Evolutionary conservation across 2,329 filamentous ascomycete genomes (phyloP).

Genomic region (Penicillium griseofulvum): DNA sequence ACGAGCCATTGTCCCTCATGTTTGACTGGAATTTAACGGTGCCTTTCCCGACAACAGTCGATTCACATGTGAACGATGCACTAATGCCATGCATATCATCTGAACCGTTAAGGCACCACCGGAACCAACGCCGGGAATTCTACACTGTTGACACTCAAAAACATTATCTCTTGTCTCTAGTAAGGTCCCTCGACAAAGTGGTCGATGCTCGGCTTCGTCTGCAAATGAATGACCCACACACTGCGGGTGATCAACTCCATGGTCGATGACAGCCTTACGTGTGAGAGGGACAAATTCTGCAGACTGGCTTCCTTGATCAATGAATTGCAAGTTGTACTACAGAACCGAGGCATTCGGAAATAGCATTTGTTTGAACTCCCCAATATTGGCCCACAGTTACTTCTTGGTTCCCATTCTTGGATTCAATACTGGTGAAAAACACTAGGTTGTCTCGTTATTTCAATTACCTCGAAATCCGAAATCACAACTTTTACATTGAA

Average conservation of each 20-base stretch:
- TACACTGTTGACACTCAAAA: slow-evolving; percentile 22
- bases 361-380: background rate
- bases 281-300: slow-evolving; percentile 21
- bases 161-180: slow-evolving; percentile 14
- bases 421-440: background rate
- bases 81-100: background rate
- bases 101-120: background rate
- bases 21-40: background rate
- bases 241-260: slow-evolving; percentile 15
- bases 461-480: background rate
- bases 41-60: background rate
- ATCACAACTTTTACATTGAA: background rate
- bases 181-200: slow-evolving; percentile 23
- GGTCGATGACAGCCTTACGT: slow-evolving; percentile 20
- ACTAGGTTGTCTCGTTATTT: background rate
- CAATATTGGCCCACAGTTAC: background rate
- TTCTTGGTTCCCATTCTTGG: background rate
- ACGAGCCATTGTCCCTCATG: too few species aligned
- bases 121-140: slow-evolving; percentile 19
- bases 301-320: slow-evolving; percentile 14
- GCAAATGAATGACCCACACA: slow-evolving; percentile 4
- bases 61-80: background rate
- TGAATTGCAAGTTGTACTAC: slow-evolving; percentile 15
- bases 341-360: background rate
- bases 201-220: background rate